phyloP scores from a whole-genome alignment of 2,329 filamentous ascomycete species.

The Dactylellina leptospora region DNA sequence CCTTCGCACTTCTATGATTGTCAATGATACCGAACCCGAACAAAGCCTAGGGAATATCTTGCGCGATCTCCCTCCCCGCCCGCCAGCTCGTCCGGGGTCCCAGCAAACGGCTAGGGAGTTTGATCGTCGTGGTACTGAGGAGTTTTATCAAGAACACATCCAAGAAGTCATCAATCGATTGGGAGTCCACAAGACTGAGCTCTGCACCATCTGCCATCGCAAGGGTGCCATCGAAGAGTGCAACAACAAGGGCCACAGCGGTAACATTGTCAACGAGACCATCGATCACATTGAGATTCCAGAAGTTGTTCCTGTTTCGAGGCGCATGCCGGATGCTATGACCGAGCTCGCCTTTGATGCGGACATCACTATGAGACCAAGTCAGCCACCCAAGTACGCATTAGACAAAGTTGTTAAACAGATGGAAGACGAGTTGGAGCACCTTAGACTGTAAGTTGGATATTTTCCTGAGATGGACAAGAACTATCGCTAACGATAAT shows the following conservation, averaged over 20 bases:
- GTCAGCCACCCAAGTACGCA: slow-evolving; percentile 54
- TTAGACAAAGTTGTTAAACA: slow-evolving; percentile 56
- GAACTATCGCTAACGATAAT: slow-evolving; percentile 18
- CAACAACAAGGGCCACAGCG: slow-evolving; percentile 50
- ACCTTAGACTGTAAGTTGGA: slow-evolving; percentile 56
- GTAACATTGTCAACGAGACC: slow-evolving; percentile 52
- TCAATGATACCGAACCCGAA: slow-evolving; percentile 36
- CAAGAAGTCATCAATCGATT: slow-evolving; percentile 37
- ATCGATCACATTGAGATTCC: slow-evolving; percentile 55
- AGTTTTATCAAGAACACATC: slow-evolving; percentile 36
- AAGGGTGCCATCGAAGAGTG: slow-evolving; percentile 52
- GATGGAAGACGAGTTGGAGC: slow-evolving; percentile 57
- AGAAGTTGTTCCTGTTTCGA: slow-evolving; percentile 55
- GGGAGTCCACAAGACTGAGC: slow-evolving; percentile 55
- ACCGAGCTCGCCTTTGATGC: slow-evolving; percentile 39
- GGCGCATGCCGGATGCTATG: slow-evolving; percentile 53
- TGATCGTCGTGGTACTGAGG: slow-evolving; percentile 22
- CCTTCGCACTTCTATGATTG: slow-evolving; percentile 43
- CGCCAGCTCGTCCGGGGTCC: slow-evolving; percentile 15
- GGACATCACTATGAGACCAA: slow-evolving; percentile 55
- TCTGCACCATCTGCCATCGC: slow-evolving; percentile 57
- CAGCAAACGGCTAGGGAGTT: slow-evolving; percentile 20
- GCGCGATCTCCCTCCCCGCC: slow-evolving; percentile 9
- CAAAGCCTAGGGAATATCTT: slow-evolving; percentile 24
- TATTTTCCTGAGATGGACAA: neutral